Evolutionary conservation across 176 grass and related monocot species (phyloP), one percentile per base, ranked within the genome.

Genomic region (Otatea glauca): DNA sequence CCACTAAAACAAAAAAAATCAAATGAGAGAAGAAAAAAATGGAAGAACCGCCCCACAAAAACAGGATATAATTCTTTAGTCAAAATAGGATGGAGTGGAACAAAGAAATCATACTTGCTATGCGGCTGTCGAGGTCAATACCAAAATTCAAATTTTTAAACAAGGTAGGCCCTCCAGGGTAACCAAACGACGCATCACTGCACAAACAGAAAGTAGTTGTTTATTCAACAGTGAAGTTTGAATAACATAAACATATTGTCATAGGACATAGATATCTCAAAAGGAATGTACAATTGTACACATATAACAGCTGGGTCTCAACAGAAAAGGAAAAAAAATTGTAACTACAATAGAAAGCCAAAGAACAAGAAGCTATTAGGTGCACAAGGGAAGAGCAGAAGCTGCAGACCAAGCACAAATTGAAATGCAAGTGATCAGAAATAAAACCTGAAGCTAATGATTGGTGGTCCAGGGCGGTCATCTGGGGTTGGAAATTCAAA

Each of bases 91-190:
- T 45, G 56, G 56, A 80, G n/a, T 15, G 4, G 4, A 74, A 61
- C 11, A 63, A 68, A 77, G 58, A 66, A 80, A 66, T 9, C 92
- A 78, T 98, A 98, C 96, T 98, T 88, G 96, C 80, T 92, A 98
- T 94, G 56, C 92, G 92, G 55, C 96, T 95, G 77, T 98, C 96
- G 0, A 98, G 92, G 73, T 98, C 92, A 69, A 98, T 98, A 38
- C 96, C 96, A 70, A 98, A 98, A 92, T 95, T 98, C 89, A 98
- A 88, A 86, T 98, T 98, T 88, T 88, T 98, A 89, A 98, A 98
- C 81, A 98, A 90, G 68, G 80, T 68, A 76, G 95, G 91, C 55
- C 96, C 92, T 82, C 96, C 96, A 81, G 96, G 92, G 83, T 98
- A 95, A 88, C 96, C 96, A 90, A 98, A 98, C 2, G 96, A 98